Conservation (phyloP, 805 yeast genomes). For the Saccharomyces cerevisiae region DNA sequence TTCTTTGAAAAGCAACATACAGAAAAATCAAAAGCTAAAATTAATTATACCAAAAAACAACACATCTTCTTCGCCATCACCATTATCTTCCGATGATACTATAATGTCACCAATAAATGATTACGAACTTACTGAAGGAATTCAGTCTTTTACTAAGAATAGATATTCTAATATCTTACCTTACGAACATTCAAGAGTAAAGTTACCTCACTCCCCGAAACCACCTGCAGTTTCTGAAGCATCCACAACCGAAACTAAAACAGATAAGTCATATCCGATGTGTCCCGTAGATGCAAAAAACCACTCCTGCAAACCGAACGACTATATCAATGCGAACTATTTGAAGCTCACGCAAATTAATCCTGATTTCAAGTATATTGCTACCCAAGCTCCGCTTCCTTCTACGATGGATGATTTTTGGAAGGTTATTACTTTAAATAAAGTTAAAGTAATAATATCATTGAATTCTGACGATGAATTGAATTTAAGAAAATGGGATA, state of each 20-base stretch:
- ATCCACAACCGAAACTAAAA: background rate
- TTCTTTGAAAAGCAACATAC: background rate
- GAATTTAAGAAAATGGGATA: conserved; percentile 68
- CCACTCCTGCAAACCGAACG: conserved; percentile 25
- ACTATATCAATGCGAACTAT: conserved; percentile 87
- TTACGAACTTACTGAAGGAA: conserved; percentile 52
- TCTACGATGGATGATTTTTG: conserved; percentile 83
- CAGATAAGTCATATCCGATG: background rate
- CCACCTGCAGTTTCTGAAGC: background rate
- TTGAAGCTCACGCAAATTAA: conserved; percentile 36
- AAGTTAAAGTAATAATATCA: conserved; percentile 63
- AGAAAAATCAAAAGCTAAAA: background rate
- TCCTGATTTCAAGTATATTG: conserved; percentile 49
- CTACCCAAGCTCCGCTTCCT: conserved; percentile 82
- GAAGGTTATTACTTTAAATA: conserved; percentile 65
- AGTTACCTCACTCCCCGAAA: conserved; percentile 29
- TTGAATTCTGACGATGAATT: conserved; percentile 69
- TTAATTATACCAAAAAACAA: background rate
- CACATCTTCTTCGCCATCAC: conserved; percentile 2
- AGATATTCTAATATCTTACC: conserved; percentile 82
- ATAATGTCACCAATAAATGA: conserved; percentile 25
- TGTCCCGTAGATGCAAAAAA: background rate
- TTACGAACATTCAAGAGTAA: conserved; percentile 77
- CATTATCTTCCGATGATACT: conserved; percentile 10
- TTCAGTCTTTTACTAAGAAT: conserved; percentile 71